phyloP scores from a whole-genome alignment of 2,329 filamentous ascomycete genomes.

The Esteya vermicola region DNA sequence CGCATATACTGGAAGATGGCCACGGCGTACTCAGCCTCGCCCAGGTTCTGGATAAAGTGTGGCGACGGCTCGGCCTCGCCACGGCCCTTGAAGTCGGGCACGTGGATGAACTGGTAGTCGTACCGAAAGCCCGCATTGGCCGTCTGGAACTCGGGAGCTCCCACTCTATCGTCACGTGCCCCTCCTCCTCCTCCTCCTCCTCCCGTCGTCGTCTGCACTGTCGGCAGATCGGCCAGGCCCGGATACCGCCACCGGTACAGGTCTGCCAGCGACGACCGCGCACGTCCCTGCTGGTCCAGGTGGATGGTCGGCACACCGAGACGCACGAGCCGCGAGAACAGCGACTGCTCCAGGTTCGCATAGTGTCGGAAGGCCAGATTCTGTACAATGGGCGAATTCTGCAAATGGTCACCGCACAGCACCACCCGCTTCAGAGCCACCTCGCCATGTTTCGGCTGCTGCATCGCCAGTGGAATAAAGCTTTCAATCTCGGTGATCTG shows the following conservation, averaged over 20 bases:
- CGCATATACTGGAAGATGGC: conserved; percentile 97
- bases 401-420: conserved; percentile 86
- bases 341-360: conserved; percentile 87
- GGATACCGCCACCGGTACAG: conserved; percentile 92
- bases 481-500: conserved; percentile 97
- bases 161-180: no score
- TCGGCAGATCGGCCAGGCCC: conserved; percentile 62
- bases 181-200: no score
- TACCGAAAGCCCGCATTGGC: conserved; percentile 88
- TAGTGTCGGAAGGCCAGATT: conserved; percentile 90
- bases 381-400: conserved; percentile 93
- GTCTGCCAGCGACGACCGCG: conserved; percentile 71
- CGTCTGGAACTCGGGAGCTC: conserved; percentile 61
- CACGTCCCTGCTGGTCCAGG: conserved; percentile 86
- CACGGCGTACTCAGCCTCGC: conserved; percentile 93
- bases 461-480: conserved; percentile 88
- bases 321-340: conserved; percentile 83
- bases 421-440: conserved; percentile 75
- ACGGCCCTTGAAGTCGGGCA: conserved; percentile 78
- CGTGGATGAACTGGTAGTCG: conserved; percentile 94
- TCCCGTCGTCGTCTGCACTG: conserved; percentile 49
- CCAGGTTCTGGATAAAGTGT: conserved; percentile 92
- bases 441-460: conserved; percentile 61
- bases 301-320: conserved; percentile 83
- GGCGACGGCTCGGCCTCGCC: conserved; percentile 84